Base-by-base conservation (phyloP, 2,329 filamentous ascomycete genomes). In the Dothiorella sarmentorum region DNA sequence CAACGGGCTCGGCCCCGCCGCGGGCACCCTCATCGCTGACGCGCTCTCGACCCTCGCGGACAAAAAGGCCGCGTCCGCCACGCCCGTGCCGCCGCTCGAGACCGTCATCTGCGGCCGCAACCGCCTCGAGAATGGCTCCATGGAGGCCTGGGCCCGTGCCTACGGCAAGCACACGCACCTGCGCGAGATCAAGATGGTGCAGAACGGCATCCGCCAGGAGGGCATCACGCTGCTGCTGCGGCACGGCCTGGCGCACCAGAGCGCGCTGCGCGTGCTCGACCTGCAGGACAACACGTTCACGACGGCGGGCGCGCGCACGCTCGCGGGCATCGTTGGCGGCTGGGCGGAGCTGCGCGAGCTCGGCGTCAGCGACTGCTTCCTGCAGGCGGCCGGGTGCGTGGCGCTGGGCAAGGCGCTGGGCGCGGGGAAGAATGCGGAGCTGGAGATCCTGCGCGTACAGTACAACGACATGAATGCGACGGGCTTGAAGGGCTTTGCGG, bases 231-330 rank as follows among this genome's bases (percentile, higher is more conserved):
- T 88, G 64, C 80, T 99, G 59, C 78, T 99, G 63, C 86, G 84
- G 61, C 81, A 92, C 56, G 94, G 94, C 62, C 80, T 99, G 56
- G 84, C 81, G 63, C 82, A 90, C 67, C 85, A 90, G 52, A 80
- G 78, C 29, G 78, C 80, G 43, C 81, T 99, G 58, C 80, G 87
- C 70, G 83, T 91, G 13, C 78, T 99, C 56, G 94, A 99, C 77
- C 79, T 99, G 62, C 93, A 99, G 74, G 94, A 99, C 77, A 99
- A 99, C 77, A 97, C 94, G 0, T 97, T 97, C 73, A 97, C 93
- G 9, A 74, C 87, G 37, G 80, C 82, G 62, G 94, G 92, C 22
- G 90, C 90, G 27, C 87, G 81, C 66, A 90, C 91, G 10, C 81
- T 99, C 56, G 87, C 90, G 37, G 83, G 82, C 64, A 90, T 91